Evolutionary conservation across 345 rosid genomes (phyloP).

Genomic region (Anacardium occidentale): DNA sequence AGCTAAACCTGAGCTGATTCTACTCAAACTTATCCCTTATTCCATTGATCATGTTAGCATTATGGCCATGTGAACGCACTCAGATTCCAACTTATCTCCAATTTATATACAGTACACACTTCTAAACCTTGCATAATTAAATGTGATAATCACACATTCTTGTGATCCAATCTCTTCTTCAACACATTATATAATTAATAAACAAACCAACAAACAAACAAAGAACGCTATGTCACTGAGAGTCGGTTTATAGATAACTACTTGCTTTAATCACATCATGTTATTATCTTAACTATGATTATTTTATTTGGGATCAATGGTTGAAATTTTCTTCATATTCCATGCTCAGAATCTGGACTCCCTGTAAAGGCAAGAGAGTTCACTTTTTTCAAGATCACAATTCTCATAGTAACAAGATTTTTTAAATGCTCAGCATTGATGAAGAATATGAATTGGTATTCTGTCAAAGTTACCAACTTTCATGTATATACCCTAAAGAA

Average conservation of each 20-base stretch:
- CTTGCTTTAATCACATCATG: not conserved
- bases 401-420: conserved; percentile 14
- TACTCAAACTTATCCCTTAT: too few relatives aligned
- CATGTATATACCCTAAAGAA: not conserved
- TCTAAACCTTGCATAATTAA: conserved; percentile 19
- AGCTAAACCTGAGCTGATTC: too few relatives aligned
- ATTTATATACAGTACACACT: not conserved
- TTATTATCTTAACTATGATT: not conserved
- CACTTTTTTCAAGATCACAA: conserved; percentile 11
- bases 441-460: not conserved
- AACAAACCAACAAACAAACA: conserved; percentile 1
- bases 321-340: not conserved
- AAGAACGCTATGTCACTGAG: not conserved
- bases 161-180: conserved; percentile 24
- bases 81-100: conserved; percentile 35
- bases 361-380: conserved; percentile 2
- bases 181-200: conserved; percentile 2
- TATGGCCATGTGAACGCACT: conserved; percentile 34
- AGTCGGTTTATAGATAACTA: not conserved
- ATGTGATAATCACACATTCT: conserved; percentile 14
- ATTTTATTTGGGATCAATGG: too few relatives aligned
- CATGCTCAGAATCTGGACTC: conserved; percentile 6
- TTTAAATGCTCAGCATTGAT: not conserved
- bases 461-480: not conserved
- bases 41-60: conserved; percentile 23